Conservation (phyloP, 2,329 filamentous ascomycete genomes). For the Drechslera avenae region DNA sequence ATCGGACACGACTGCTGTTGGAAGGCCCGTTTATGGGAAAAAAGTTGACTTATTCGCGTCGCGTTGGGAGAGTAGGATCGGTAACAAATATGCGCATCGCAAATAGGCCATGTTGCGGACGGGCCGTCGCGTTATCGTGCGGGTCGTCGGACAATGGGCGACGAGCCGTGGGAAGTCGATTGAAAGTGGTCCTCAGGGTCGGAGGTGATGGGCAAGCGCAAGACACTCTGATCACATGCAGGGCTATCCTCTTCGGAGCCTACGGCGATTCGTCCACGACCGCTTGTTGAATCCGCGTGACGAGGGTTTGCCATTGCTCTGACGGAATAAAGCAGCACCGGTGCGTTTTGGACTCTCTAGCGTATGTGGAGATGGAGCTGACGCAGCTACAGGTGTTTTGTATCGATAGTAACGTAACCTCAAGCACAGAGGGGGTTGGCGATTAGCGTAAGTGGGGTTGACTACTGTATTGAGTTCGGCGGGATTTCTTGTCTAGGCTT, state of each 20-base stretch:
- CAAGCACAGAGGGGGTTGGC: slow-evolving; percentile 21
- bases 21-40: neutral
- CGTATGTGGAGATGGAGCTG: slow-evolving; percentile 37
- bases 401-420: slow-evolving; percentile 23
- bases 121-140: slow-evolving; percentile 15
- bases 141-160: slow-evolving; percentile 20
- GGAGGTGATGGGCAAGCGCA: slow-evolving; percentile 7
- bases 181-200: slow-evolving; percentile 3
- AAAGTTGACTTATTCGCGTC: neutral
- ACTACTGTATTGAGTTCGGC: slow-evolving; percentile 18
- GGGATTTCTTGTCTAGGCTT: slow-evolving; percentile 24
- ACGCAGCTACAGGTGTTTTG: slow-evolving; percentile 18
- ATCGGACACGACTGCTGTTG: neutral
- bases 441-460: slow-evolving; percentile 38
- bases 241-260: slow-evolving; percentile 5
- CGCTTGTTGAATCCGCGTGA: slow-evolving; percentile 17
- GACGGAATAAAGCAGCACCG: slow-evolving; percentile 1
- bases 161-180: slow-evolving; percentile 12
- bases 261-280: slow-evolving; percentile 19
- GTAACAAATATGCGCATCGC: slow-evolving; percentile 2
- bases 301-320: slow-evolving; percentile 17
- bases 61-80: neutral
- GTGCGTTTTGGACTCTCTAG: slow-evolving; percentile 33
- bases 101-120: slow-evolving; percentile 4
- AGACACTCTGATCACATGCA: slow-evolving; percentile 6